Conservation (phyloP, 345 rosid species). For the Linum usitatissimum region DNA sequence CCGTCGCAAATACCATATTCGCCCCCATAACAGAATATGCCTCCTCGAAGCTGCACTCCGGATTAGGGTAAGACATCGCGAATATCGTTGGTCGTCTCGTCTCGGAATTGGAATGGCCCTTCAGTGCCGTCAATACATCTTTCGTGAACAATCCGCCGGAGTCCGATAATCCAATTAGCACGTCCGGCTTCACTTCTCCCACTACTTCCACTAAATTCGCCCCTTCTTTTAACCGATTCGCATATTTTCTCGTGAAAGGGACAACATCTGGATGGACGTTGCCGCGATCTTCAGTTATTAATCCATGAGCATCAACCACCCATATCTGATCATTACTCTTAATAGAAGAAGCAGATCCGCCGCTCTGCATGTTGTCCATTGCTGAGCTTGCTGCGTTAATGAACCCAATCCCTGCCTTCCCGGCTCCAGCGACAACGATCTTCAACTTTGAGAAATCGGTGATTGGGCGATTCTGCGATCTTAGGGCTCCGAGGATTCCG, state of each 20-base stretch:
- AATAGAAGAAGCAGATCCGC: slow-evolving; percentile 66
- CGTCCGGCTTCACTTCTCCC: slow-evolving; percentile 88
- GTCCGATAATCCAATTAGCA: slow-evolving; percentile 95
- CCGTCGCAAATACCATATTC: slow-evolving; percentile 83
- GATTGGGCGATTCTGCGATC: slow-evolving; percentile 94
- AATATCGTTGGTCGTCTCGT: slow-evolving; percentile 93
- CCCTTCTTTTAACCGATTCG: slow-evolving; percentile 85
- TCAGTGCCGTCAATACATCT: slow-evolving; percentile 97
- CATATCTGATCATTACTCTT: slow-evolving; percentile 75
- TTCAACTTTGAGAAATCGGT: slow-evolving; percentile 92
- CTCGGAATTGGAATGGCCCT: slow-evolving; percentile 39
- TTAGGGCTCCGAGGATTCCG: slow-evolving; percentile 96
- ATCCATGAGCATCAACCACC: slow-evolving; percentile 98
- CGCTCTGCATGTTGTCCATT: slow-evolving; percentile 83
- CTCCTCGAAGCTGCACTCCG: slow-evolving; percentile 90
- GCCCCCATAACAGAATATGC: slow-evolving; percentile 90
- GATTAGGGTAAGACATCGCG: slow-evolving; percentile 97
- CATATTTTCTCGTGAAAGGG: slow-evolving; percentile 72
- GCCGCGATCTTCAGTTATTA: slow-evolving; percentile 75
- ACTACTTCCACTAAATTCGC: slow-evolving; percentile 88
- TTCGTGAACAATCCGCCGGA: slow-evolving; percentile 94
- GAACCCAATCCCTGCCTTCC: slow-evolving; percentile 98
- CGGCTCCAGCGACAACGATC: slow-evolving; percentile 98
- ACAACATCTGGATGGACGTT: slow-evolving; percentile 61
- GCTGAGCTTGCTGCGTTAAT: slow-evolving; percentile 92